A percentile compares a stretch with the other conserved stretches of the same genome.
Conservation (phyloP, 208 protist genomes). For the Acanthamoeba royreba region DNA sequence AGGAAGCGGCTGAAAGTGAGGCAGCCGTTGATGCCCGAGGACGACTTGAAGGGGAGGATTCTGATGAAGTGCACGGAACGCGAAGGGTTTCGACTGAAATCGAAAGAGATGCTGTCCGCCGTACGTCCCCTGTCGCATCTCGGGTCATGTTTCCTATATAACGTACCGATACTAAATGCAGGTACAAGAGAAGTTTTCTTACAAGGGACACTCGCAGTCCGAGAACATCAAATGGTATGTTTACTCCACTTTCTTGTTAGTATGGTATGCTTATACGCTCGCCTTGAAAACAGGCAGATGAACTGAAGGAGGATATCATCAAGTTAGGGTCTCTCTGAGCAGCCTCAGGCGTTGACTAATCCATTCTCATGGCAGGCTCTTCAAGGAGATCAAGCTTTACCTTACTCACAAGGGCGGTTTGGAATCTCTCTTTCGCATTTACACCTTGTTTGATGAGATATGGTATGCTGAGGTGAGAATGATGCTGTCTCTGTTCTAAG, state of each 20-base stretch:
- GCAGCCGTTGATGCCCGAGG: neutral
- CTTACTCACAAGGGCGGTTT: neutral
- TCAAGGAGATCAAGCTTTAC: slow-evolving; percentile 22
- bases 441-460: slow-evolving; percentile 11
- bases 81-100: no score
- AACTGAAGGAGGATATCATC: neutral
- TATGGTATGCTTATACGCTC: neutral
- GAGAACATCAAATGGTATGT: no score
- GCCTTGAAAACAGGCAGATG: neutral
- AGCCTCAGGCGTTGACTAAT: neutral
- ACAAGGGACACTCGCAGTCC: no score
- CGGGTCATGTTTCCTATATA: no score
- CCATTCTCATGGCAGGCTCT: neutral
- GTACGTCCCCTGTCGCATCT: no score
- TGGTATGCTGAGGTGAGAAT: neutral
- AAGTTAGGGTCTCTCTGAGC: neutral
- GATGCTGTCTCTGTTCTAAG: neutral
- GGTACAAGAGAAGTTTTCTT: no score
- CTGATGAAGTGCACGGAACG: no score
- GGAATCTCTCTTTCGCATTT: neutral
- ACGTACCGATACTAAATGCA: no score
- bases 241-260: no score
- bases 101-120: no score
- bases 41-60: neutral
- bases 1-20: neutral